phyloP scores from a whole-genome alignment of 768 basidiomycete species.

The Auriscalpium vulgare region DNA sequence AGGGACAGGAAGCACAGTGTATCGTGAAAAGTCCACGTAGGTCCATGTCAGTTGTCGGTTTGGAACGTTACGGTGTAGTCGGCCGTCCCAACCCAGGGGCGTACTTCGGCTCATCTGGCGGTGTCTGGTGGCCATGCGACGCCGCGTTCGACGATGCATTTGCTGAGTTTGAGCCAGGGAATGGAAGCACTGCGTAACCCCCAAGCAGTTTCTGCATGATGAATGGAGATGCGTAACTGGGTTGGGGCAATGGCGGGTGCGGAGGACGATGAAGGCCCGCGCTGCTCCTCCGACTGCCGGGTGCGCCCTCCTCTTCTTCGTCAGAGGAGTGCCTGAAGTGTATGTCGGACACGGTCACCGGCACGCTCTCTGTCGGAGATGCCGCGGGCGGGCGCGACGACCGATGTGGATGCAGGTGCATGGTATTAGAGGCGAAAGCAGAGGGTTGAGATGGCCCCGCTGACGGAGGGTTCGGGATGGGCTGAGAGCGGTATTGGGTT shows the following conservation, averaged over 20 bases:
- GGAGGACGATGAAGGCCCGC: conserved; percentile 17
- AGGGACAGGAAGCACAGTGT: not conserved
- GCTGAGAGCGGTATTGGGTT: conserved; percentile 3
- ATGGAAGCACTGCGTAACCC: conserved; percentile 3
- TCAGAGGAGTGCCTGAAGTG: conserved; percentile 28
- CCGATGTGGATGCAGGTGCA: conserved; percentile 16
- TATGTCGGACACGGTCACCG: conserved; percentile 28
- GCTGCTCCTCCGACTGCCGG: conserved; percentile 19
- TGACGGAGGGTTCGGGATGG: not conserved
- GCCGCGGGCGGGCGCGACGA: conserved; percentile 6
- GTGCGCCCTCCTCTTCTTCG: conserved; percentile 16
- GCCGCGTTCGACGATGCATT: no score
- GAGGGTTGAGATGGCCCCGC: not conserved
- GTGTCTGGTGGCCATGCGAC: not conserved
- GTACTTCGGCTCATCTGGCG: not conserved
- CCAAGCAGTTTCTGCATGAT: conserved; percentile 27
- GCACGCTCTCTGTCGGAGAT: conserved; percentile 29
- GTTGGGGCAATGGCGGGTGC: conserved; percentile 19
- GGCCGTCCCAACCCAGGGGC: not conserved
- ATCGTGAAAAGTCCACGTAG: not conserved
- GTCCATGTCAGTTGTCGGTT: not conserved
- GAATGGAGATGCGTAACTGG: conserved; percentile 20
- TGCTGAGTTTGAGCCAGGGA: no score
- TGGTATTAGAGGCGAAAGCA: conserved; percentile 6
- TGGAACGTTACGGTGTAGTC: no score